These are phyloP conservation scores for Crinitomyces ghanaensis DNA, from an alignment of 805 yeast genomes.

Conservation along the genomic window DNA sequence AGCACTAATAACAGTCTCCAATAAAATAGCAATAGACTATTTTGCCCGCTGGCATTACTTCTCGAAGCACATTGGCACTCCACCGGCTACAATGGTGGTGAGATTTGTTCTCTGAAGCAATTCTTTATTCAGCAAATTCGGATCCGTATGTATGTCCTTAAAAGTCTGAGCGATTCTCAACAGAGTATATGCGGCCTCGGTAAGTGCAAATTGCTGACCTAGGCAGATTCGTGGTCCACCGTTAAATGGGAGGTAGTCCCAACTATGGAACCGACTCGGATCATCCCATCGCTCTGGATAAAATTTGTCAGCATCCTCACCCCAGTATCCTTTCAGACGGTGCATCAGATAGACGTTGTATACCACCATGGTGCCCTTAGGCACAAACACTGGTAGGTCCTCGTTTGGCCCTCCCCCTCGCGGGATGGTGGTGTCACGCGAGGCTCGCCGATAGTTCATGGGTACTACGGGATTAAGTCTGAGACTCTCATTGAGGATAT, in stretches of 20 bases:
- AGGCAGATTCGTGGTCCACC: conserved; percentile 47
- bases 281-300: conserved; percentile 31
- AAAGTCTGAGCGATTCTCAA: conserved; percentile 28
- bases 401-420: conserved; percentile 38
- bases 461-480: conserved; percentile 45
- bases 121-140: not conserved
- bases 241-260: conserved; percentile 43
- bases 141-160: conserved; percentile 4
- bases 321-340: conserved; percentile 31
- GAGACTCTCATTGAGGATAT: conserved; percentile 37
- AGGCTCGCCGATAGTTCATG: conserved; percentile 35
- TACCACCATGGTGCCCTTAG: conserved; percentile 33
- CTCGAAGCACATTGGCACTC: not conserved
- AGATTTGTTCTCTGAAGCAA: not conserved
- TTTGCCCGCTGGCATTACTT: too few species aligned
- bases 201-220: conserved; percentile 46
- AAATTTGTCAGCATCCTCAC: conserved; percentile 27
- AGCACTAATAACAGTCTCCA: too few species aligned
- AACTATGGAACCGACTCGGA: conserved; percentile 26
- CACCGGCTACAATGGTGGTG: not conserved
- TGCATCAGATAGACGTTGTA: conserved; percentile 35
- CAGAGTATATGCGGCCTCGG: conserved; percentile 38
- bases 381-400: conserved; percentile 30
- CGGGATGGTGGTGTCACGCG: conserved; percentile 37
- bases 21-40: too few species aligned